These are phyloP conservation scores for Hansenula sp. DNA, from an alignment of 1,139 yeast species.

Conservation along the genomic window DNA sequence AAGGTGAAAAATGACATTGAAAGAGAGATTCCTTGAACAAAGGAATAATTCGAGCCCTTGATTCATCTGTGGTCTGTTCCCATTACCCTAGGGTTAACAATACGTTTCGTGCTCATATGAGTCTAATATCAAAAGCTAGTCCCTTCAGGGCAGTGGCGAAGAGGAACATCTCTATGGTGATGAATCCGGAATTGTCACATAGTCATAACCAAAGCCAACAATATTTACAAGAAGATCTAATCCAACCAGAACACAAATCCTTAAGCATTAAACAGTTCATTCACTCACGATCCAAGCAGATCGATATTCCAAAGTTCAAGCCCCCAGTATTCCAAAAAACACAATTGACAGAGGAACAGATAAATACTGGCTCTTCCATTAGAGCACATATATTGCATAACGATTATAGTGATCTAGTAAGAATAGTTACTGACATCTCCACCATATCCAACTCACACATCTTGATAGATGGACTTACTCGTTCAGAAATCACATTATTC, in stretches of 20 bases:
- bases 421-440: neutral
- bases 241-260: neutral
- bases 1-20: no score
- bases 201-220: neutral
- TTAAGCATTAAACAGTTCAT: neutral
- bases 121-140: neutral
- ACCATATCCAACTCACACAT: neutral
- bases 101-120: neutral
- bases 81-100: no score
- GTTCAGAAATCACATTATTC: neutral
- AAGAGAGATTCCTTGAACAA: no score
- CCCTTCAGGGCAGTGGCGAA: neutral
- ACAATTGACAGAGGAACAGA: neutral
- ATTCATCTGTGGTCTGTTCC: no score
- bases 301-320: neutral
- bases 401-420: neutral
- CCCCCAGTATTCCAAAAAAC: neutral
- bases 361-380: neutral
- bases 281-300: neutral
- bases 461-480: neutral
- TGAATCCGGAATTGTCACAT: slow-evolving; percentile 1
- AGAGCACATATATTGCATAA: neutral
- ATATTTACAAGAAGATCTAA: neutral
- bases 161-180: neutral
- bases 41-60: no score